Evolutionary conservation across 805 yeast species (phyloP), one percentile per base, ranked within the genome.

Genomic region (Starmerella lactis-condensi): DNA sequence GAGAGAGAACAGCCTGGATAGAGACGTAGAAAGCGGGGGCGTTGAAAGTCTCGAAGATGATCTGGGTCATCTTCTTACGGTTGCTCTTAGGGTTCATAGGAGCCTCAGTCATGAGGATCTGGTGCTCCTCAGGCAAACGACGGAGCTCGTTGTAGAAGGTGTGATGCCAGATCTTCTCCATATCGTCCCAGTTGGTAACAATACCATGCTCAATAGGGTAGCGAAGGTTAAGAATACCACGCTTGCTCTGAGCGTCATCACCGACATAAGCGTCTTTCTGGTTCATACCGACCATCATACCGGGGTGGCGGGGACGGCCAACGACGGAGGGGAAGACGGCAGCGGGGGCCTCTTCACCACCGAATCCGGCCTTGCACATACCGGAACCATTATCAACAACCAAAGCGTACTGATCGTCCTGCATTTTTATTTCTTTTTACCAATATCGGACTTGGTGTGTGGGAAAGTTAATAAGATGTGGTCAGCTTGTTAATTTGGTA

Each of bases 321-420:
- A 85, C 98, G 57, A 89, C 85, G 42, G 96, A 89, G 58, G 98
- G 98, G 85, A 89, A 89, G 51, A 89, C 98, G 55, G 98, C 96
- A 64, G 95, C 78, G 60, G 98, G 98, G 46, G 96, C 96, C 69
- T 89, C 98, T 60, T 89, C 96, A 70, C 98, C 98, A 73, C 98
- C 96, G 61, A 83, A 89, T 66, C 98, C 98, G 85, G 98, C 98
- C 64, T 89, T 89, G 75, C 98, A 89, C 96, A 89, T 89, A 73
- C 98, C 98, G 58, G 98, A 89, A 69, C 98, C 98, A 68, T 85
- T 85, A 64, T 85, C 98, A 67, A 85, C 85, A 67, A 85, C 96
- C 54, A 59, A 59, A 34, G 54, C 53, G 45, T 44, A 49, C 41
- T 45, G 43, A 40, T 51, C 54, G 47, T 49, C 53, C 44, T 47